Percentiles rank a stretch among this genome's conserved stretches.
phyloP scores from a whole-genome alignment of 768 basidiomycete species.

The Lanmaoa pseudosensibilis region DNA sequence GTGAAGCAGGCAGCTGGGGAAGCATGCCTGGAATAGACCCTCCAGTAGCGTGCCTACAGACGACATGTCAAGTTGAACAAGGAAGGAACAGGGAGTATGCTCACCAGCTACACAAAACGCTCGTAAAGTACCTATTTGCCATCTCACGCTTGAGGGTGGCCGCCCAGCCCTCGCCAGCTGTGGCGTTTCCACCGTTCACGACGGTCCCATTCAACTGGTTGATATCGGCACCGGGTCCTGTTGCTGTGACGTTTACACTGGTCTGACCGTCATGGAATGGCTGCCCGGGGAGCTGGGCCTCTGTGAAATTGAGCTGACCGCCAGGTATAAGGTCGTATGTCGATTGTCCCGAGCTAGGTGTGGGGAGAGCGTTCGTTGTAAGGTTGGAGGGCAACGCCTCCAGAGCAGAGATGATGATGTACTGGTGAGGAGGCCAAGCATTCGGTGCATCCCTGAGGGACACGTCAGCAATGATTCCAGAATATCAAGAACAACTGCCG shows the following conservation, averaged over 20 bases:
- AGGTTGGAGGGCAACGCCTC: conserved; percentile 71
- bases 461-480: neutral
- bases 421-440: conserved; percentile 83
- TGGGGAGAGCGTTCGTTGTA: conserved; percentile 56
- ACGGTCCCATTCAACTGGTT: conserved; percentile 57
- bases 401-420: conserved; percentile 78
- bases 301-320: conserved; percentile 80
- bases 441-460: conserved; percentile 77
- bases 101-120: conserved; percentile 88
- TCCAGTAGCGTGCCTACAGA: conserved; percentile 76
- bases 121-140: conserved; percentile 82
- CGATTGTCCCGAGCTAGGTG: conserved; percentile 49
- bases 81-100: conserved; percentile 8
- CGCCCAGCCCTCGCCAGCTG: conserved; percentile 63
- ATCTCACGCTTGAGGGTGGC: conserved; percentile 63
- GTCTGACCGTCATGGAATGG: conserved; percentile 38
- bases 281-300: conserved; percentile 72
- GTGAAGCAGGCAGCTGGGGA: conserved; percentile 63
- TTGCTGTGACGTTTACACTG: conserved; percentile 48
- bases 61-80: neutral
- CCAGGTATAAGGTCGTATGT: conserved; percentile 68
- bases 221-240: conserved; percentile 59
- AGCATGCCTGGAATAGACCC: conserved; percentile 77
- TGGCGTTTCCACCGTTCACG: conserved; percentile 66
- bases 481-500: neutral